Evolutionary conservation across 202 grass and related monocot genomes (phyloP), one percentile per base, ranked within the genome.

Genomic region (Carex arenaria): DNA sequence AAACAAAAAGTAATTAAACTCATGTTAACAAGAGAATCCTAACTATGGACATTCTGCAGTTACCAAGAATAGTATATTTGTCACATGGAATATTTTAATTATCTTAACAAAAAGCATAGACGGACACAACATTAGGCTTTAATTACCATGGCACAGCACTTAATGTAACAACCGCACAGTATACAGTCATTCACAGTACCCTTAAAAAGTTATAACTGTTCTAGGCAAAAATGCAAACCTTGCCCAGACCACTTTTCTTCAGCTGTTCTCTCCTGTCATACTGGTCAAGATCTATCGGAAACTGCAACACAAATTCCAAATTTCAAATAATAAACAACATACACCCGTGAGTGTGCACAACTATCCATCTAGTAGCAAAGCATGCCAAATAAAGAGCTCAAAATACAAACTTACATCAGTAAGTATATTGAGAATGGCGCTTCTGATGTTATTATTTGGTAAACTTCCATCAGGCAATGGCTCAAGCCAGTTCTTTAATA

Each of bases 401-500:
- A 49, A 68, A 72, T 34, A 61, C 19, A 56, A 19, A 80, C 87
- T 63, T 92, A 98, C 95, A 88, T 98, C 95, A 65, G 67, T 70
- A 67, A 98, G 89, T 87, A 98, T 56, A 56, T 98, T 93, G 52
- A 98, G 73, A 63, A 98, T 92, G 43, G 95, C 93, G 66, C 89
- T 87, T 89, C 93, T 86, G 67, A 95, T 95, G 84, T 98, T 98
- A 91, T 92, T 98, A 88, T 95, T 98, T 55, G 95, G 95, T 78
- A 95, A 80, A 64, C 93, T 93, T 66, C 93, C 93, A 85, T 98
- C 93, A 85, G 95, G 95, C 64, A 98, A 87, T 55, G 95, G 95
- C 55, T 98, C 95, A 61, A 98, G 95, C 93, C 95, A 98, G 80
- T 93, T 95, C 86, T 91, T 98, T 17, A 98, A 79, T 78, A 98